Base-by-base conservation (phyloP, 1,139 yeast genomes). In the Geotrichum aggregatum region DNA sequence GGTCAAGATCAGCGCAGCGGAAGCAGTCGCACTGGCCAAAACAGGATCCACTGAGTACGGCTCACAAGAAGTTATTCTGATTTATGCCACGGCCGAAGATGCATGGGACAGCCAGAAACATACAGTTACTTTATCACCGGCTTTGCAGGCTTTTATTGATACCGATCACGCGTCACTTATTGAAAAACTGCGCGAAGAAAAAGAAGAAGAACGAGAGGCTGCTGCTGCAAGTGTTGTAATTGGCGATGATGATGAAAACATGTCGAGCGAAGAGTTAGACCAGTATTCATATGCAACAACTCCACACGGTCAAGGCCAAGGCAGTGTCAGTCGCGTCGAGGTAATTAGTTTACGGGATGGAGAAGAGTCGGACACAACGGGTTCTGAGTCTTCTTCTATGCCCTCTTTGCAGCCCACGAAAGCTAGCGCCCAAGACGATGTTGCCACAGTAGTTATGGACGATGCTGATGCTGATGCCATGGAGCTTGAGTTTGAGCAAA, bases 1-100 rank as follows among this genome's bases (percentile, higher is more conserved):
- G 7, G 43, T 39, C 11, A 35, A 43, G 24, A 52, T 59, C 16
- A 24, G 57, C 13, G 59, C 53, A 39, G 56, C 55, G 11, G 59
- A 60, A 10, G 63, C 61, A 3, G 39, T 61, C 1, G 54, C 52
- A 7, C 50, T 56, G 45, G 63, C 63, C 11, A 54, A 59, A 44
- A 52, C 50, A 8, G 67, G 67, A 8, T 60, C 66, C 1, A 41
- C 49, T 4, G 53, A 52, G 8, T 61, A 50, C 47, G 47, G 54
- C 7, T 58, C 61, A 55, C 63, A 60, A 43, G 66, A 63, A 34
- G 66, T 61, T 4, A 52, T 57, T 16, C 55, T 61, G 10, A 36
- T 64, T 11, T 64, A 63, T 52, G 64, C 65, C 11, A 60, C 59
- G 18, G 59, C 58, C 8, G 51, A 42, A 6, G 39, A 52, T 42